Evolutionary conservation across 371 early-diverging fungal genomes (phyloP).

Genomic region (Rhizopus delemar): DNA sequence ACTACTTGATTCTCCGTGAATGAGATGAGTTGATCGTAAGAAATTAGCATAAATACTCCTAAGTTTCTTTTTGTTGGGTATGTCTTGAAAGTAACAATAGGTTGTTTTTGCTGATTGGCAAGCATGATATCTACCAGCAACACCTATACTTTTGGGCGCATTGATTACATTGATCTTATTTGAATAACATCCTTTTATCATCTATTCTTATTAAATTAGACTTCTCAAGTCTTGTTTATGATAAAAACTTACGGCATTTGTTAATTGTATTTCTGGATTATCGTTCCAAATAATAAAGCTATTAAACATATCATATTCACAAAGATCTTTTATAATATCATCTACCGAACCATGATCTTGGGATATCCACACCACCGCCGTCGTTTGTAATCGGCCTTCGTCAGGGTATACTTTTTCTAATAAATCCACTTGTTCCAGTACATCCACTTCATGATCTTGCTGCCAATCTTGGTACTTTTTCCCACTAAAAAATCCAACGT

Average conservation of each 20-base stretch:
- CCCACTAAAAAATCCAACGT: constrained; percentile 52
- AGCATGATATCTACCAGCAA: constrained; percentile 61
- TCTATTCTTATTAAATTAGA: neutral
- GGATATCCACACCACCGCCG: constrained; percentile 49
- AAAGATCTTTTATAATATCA: constrained; percentile 45
- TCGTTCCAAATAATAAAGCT: constrained; percentile 65
- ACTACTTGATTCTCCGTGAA: constrained; percentile 57
- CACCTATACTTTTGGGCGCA: constrained; percentile 52
- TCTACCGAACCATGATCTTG: constrained; percentile 24
- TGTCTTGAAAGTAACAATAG: constrained; percentile 69
- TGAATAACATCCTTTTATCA: constrained; percentile 31
- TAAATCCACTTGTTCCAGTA: constrained; percentile 44
- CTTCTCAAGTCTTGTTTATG: neutral
- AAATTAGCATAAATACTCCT: constrained; percentile 66
- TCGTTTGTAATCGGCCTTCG: constrained; percentile 54
- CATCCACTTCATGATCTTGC: constrained; percentile 29
- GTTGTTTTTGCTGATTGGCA: constrained; percentile 60
- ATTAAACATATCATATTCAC: constrained; percentile 63
- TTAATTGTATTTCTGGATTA: constrained; percentile 49
- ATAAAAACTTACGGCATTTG: constrained; percentile 42
- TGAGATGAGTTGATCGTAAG: constrained; percentile 53
- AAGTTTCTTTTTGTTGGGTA: constrained; percentile 37
- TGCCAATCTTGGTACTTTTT: constrained; percentile 51
- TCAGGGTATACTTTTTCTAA: constrained; percentile 57
- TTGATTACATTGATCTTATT: constrained; percentile 52